Base-by-base conservation (phyloP, 768 basidiomycete species). In the Grammothele lineata region DNA sequence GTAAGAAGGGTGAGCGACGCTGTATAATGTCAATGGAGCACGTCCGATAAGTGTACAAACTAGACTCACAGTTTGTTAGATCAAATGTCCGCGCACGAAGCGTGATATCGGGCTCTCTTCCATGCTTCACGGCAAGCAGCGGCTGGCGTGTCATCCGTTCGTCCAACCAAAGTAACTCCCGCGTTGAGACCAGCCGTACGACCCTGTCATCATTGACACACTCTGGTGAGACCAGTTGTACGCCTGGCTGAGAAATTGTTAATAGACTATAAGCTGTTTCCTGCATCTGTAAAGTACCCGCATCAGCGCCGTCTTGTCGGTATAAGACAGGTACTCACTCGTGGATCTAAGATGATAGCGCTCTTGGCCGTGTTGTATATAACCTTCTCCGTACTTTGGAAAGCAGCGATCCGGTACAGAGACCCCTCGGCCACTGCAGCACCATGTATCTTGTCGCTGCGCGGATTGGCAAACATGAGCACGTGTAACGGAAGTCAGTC, bases 81-180 rank as follows among this genome's bases (percentile, higher is more conserved):
- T 56, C 58, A 3, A 76, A 50, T 6, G 76, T 78, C 4, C 65
- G 56, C 0, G 69, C 60, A 37, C 66, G 63, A 15, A 90, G 70
- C 3, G 77, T 78, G 17, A 78, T 73, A 59, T 91, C 87, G 39
- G 66, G 73, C 30, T 73, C 68, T 17, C 87, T 71, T 39, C 72
- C 66, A 61, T 92, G 88, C 44, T 73, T 77, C 54, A 75, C 75
- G 3, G 74, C 77, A 8, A 91, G 54, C 3, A 90, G 57, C 5
- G 87, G 84, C 48, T 67, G 77, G 19, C 60, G 60, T n/a, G 73
- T 64, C 55, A 72, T 75, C 25, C 87, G 76, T 23, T 71, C 66
- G 57, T 92, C 88, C 23, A 90, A 60, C 87, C 88, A 91, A 12
- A 83, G 53, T 14, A 90, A 55, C 37, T 83, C 72, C 1, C 66